Evolutionary conservation across 2,329 filamentous ascomycete genomes (phyloP), one percentile per base, ranked within the genome.

Genomic region (Aspergillus felis): DNA sequence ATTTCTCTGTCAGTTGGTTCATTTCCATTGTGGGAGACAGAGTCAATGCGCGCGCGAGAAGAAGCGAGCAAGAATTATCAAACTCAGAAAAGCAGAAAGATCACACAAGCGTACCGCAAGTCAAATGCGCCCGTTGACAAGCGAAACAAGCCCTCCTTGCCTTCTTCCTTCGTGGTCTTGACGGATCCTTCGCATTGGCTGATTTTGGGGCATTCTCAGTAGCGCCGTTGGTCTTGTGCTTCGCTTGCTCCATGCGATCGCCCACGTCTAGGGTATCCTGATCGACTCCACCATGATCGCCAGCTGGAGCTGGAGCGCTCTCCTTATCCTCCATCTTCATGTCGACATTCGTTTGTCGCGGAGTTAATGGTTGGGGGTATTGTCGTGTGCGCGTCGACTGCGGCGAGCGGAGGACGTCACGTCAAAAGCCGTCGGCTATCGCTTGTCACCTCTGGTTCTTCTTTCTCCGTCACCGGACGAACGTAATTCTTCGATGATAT

Each of bases 91-190:
- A 50, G 51, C 42, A 59, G 35, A 24, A 54, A 53, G 49, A 49
- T 35, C 27, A 58, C 57, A 58, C 60, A 65, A 62, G 87, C 92
- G 84, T 89, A 97, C 94, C 93, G 81, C 94, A 99, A 64, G 94
- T 99, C 73, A 99, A 81, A 83, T 99, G 94, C 62, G 94, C 94
- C 76, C 93, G 84, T 79, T 99, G 94, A 77, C 94, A 99, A 62
- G 94, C 93, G 84, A 89, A 96, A 76, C 94, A 99, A 57, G 94
- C 94, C 74, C 94, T 84, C 66, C 93, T 86, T 41, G 94, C 94
- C 83, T 99, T 99, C 82, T 97, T 99, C 69, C 94, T 86, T 66
- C 92, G 84, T 20, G 94, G 93, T 59, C 94, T 86, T 69, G 88
- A 82, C 56, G 93, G 92, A 73, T 99, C 94, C 76, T 97, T 97